Conservation (phyloP, 768 basidiomycete genomes). For the Calocybe cyanea region DNA sequence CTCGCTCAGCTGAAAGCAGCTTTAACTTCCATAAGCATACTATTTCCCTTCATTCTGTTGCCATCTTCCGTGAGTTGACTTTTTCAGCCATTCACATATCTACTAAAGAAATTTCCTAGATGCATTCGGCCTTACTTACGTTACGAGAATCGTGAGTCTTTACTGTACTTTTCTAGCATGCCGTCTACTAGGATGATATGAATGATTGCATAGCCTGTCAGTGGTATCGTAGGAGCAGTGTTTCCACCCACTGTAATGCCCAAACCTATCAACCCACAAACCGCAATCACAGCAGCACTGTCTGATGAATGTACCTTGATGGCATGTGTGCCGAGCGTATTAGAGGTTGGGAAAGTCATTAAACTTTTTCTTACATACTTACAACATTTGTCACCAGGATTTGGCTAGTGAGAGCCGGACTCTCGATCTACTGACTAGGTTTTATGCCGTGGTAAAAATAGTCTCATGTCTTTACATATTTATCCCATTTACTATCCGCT, state of each 20-base stretch:
- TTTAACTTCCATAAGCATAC: neutral
- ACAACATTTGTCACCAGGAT: neutral
- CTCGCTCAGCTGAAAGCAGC: neutral
- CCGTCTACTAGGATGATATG: no score
- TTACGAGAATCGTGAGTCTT: slow-evolving; percentile 4
- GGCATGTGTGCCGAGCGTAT: slow-evolving; percentile 7
- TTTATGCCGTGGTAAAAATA: slow-evolving; percentile 2
- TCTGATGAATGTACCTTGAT: slow-evolving; percentile 5
- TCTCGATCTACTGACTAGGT: neutral
- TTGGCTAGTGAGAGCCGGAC: neutral
- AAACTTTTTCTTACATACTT: neutral
- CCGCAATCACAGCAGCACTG: neutral
- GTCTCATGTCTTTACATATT: neutral
- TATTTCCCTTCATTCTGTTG: neutral
- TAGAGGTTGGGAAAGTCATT: slow-evolving; percentile 1
- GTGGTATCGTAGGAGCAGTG: slow-evolving; percentile 1
- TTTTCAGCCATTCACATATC: neutral
- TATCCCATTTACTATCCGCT: neutral
- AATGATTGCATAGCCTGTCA: slow-evolving; percentile 1
- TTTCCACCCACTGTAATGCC: neutral
- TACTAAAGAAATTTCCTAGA: neutral
- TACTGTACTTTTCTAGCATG: neutral
- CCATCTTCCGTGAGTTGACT: slow-evolving; percentile 3
- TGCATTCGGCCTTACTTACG: slow-evolving; percentile 6
- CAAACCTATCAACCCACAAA: neutral